These are phyloP conservation scores for Colletotrichum lupini DNA, from an alignment of 2,329 filamentous ascomycete genomes.

Conservation along the genomic window DNA sequence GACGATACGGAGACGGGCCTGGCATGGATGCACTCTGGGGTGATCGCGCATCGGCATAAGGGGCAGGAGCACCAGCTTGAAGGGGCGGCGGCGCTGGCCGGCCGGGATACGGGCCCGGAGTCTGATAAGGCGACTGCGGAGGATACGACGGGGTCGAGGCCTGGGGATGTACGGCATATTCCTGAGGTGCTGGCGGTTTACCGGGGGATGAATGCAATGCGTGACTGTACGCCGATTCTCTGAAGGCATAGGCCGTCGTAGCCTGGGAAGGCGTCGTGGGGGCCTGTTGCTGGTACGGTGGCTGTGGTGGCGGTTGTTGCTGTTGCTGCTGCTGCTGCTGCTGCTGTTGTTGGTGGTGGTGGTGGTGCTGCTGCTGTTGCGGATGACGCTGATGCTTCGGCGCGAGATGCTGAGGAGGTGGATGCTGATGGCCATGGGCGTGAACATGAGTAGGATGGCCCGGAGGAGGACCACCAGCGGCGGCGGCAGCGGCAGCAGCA, in stretches of 20 bases:
- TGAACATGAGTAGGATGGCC: slow-evolving; percentile 17
- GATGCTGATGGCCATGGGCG: neutral
- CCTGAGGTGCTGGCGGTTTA: slow-evolving; percentile 53
- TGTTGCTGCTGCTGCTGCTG: slow-evolving; percentile 40
- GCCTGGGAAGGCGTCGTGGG: slow-evolving; percentile 48
- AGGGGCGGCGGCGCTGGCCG: slow-evolving; percentile 57
- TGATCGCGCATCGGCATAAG: slow-evolving; percentile 61
- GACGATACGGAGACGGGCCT: slow-evolving; percentile 61
- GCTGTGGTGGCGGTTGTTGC: slow-evolving; percentile 43
- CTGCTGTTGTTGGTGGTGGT: slow-evolving; percentile 38
- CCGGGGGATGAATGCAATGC: slow-evolving; percentile 59
- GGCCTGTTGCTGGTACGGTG: slow-evolving; percentile 37
- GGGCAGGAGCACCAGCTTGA: slow-evolving; percentile 49
- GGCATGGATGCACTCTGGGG: slow-evolving; percentile 57
- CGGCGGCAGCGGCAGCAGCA: slow-evolving; percentile 33
- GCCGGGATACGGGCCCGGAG: slow-evolving; percentile 54
- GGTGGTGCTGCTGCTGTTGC: slow-evolving; percentile 42
- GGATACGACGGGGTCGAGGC: slow-evolving; percentile 47
- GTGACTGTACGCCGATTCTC: slow-evolving; percentile 53
- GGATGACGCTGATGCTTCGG: slow-evolving; percentile 32
- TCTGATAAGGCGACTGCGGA: slow-evolving; percentile 51
- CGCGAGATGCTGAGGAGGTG: slow-evolving; percentile 28
- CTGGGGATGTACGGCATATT: slow-evolving; percentile 49
- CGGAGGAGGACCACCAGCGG: neutral
- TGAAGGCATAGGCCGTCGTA: slow-evolving; percentile 58